phyloP scores from a whole-genome alignment of 2,329 filamentous ascomycete genomes.

The Xylaria sp. region DNA sequence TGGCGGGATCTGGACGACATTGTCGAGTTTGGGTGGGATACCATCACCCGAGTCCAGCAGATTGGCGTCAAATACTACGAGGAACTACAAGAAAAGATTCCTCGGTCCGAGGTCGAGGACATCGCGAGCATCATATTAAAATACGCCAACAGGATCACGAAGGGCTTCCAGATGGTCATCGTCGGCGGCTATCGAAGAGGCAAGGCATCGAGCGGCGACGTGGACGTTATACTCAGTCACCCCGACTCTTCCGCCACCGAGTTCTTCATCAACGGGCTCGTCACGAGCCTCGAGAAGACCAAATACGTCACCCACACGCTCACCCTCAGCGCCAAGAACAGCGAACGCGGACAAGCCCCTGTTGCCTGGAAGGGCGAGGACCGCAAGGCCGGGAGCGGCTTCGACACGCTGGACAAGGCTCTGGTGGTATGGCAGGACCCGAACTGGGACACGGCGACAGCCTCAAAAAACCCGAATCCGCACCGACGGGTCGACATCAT shows the following conservation, averaged over 20 bases:
- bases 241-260: conserved; percentile 74
- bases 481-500: conserved; percentile 95
- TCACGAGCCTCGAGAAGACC: conserved; percentile 74
- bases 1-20: conserved; percentile 90
- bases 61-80: conserved; percentile 95
- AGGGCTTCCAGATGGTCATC: conserved; percentile 68
- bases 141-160: conserved; percentile 73
- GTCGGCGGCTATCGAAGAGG: conserved; percentile 87
- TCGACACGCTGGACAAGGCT: conserved; percentile 91
- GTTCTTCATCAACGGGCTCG: conserved; percentile 77
- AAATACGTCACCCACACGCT: conserved; percentile 86
- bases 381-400: conserved; percentile 65
- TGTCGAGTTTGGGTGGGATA: conserved; percentile 82
- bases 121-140: conserved; percentile 73
- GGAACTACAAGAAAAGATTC: conserved; percentile 79
- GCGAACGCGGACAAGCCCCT: conserved; percentile 74
- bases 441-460: conserved; percentile 54
- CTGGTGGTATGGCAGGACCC: conserved; percentile 92
- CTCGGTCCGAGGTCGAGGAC: conserved; percentile 75
- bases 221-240: conserved; percentile 87
- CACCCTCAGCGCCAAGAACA: conserved; percentile 74
- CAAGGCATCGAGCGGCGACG: conserved; percentile 79
- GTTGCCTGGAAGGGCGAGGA: conserved; percentile 63
- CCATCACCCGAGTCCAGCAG: conserved; percentile 82
- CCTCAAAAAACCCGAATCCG: conserved; percentile 72